Evolutionary conservation across 305 asterid genomes (phyloP), one percentile per base, ranked within the genome.

Genomic region (Solanum hybrid): DNA sequence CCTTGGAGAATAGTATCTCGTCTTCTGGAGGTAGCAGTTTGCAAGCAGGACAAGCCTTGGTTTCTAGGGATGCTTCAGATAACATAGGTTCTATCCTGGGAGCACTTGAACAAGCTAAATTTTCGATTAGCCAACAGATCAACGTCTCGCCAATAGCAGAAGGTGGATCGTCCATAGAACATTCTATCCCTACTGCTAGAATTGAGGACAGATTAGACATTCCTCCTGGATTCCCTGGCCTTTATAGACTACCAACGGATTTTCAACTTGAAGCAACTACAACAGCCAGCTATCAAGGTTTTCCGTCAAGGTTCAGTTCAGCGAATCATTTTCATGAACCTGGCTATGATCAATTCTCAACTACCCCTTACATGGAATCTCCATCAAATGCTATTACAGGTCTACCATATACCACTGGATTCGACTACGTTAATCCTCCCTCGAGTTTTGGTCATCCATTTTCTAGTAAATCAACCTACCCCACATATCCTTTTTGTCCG

Each of bases 231-330:
- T 91, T 91, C 86, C 94, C 97, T 2, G 96, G 93, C 71, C 95
- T 96, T 82, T 96, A 94, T 92, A 93, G 98, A 93, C 91, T 97
- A 90, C 99, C 99, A 17, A 94, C 93, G 7, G 98, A 95, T 87
- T 85, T 92, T 90, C 95, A 91, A 10, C 89, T 38, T 72, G 94
- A 92, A 92, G 90, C 90, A 32, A 82, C 92, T 76, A 35, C 91
- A 34, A 86, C 80, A 88, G 88, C 90, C 72, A 85, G 78, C 87
- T 73, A 60, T 78, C 72, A 86, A 13, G 91, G 90, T 81, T 38
- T 60, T n/a, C 85, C 89, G 37, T 32, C 89, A 3, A 90, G 60
- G 31, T 89, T 88, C 5, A 88, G 91, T 86, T 88, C 90, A 78
- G 40, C 88, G n/a, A 88, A 92, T 89, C 89, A 86, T 56, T 89